Conservation (phyloP, 2,329 filamentous ascomycete genomes). For the Hypoxylon rubiginosum region DNA sequence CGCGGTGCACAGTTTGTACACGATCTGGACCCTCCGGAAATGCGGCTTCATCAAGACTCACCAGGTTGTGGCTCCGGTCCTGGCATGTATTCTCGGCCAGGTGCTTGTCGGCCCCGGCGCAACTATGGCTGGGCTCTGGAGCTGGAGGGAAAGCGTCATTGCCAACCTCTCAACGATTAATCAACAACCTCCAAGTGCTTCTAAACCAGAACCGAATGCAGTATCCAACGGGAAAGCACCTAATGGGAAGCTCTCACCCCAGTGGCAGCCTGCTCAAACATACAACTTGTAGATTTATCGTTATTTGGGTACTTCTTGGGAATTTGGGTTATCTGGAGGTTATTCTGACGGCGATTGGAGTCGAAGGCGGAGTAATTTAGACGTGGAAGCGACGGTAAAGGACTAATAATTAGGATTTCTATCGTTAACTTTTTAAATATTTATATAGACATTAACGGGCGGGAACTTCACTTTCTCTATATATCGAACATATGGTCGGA, state of each 20-base stretch:
- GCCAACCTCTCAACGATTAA: not conserved
- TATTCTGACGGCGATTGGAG: too few species aligned
- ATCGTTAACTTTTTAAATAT: too few species aligned
- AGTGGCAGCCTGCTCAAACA: not conserved
- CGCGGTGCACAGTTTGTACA: constrained; percentile 30
- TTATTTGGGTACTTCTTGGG: too few species aligned
- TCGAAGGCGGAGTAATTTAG: not conserved
- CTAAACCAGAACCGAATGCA: not conserved
- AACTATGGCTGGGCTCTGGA: constrained; percentile 44
- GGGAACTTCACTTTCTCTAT: too few species aligned
- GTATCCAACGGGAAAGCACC: not conserved
- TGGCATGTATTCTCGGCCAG: constrained; percentile 18
- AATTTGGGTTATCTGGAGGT: too few species aligned
- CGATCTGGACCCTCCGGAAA: constrained; percentile 43
- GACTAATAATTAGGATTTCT: too few species aligned
- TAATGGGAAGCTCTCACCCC: not conserved
- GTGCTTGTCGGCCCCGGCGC: constrained; percentile 43
- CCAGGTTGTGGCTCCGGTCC: constrained; percentile 11
- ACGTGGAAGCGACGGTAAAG: not conserved
- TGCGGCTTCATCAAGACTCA: constrained; percentile 42
- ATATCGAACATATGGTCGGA: too few species aligned
- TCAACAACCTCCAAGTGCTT: not conserved
- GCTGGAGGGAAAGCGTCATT: constrained; percentile 43
- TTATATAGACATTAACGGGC: too few species aligned
- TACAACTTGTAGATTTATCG: not conserved